Evolutionary conservation across 768 basidiomycete species (phyloP).

Genomic region (Gautieria morchelliformis): DNA sequence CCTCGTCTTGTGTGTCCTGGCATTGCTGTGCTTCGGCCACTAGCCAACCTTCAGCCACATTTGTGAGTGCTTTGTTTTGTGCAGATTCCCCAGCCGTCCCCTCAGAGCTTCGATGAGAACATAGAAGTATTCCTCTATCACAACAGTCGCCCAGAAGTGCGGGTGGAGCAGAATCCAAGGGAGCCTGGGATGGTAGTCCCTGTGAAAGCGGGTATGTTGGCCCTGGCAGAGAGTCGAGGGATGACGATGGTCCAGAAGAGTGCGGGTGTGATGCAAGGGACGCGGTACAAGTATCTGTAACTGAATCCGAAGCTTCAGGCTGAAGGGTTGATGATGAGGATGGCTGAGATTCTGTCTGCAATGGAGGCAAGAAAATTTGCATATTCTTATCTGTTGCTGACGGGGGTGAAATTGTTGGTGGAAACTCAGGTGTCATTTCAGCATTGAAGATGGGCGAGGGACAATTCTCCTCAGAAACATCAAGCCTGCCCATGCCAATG

Average conservation of each 20-base stretch:
- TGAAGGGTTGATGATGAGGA: neutral
- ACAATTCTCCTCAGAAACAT: slow-evolving; percentile 16
- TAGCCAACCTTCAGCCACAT: neutral
- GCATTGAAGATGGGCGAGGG: neutral
- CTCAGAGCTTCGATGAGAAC: neutral
- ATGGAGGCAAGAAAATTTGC: neutral
- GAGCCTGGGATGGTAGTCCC: neutral
- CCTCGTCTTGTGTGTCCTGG: slow-evolving; percentile 23
- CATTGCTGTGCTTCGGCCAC: slow-evolving; percentile 1
- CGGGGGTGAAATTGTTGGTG: neutral
- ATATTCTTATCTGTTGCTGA: neutral
- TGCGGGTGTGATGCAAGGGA: neutral
- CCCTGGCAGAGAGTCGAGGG: neutral
- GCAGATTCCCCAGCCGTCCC: neutral
- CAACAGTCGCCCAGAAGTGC: neutral
- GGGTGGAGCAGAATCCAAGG: neutral
- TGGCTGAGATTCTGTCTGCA: slow-evolving; percentile 2
- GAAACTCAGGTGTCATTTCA: neutral
- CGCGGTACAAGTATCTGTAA: neutral
- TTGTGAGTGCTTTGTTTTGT: neutral
- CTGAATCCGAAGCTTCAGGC: neutral
- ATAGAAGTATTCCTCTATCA: neutral
- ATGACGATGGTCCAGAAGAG: neutral
- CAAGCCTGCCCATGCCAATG: slow-evolving; percentile 79
- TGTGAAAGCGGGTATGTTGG: neutral